phyloP scores from a whole-genome alignment of 306 rosid genomes.

The Medicago arabica region DNA sequence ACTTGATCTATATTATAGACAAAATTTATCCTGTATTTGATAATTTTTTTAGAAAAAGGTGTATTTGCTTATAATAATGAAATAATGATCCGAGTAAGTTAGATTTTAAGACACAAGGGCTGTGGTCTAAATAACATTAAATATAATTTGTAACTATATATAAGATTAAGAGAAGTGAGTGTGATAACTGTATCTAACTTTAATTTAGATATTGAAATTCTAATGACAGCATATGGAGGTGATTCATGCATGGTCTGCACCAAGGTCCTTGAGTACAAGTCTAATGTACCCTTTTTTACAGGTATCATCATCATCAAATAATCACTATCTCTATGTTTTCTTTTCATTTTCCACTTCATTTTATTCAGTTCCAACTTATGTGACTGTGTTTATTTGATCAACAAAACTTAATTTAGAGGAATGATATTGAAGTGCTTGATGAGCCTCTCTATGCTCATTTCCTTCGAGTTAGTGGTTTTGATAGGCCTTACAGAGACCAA shows the following conservation, averaged over 20 bases:
- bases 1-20: no score
- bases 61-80: no score
- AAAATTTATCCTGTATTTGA: no score
- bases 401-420: constrained; percentile 52
- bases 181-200: no score
- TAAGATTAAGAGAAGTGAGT: no score
- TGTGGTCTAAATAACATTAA: no score
- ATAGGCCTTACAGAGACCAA: constrained; percentile 77
- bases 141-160: no score
- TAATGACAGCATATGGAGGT: constrained; percentile 46
- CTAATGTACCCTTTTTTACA: constrained; percentile 86
- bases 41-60: no score
- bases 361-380: not conserved
- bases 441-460: constrained; percentile 84
- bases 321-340: not conserved
- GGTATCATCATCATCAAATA: constrained; percentile 40
- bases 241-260: constrained; percentile 85
- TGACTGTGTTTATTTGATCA: constrained; percentile 7
- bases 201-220: not conserved
- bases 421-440: constrained; percentile 79
- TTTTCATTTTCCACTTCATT: not conserved
- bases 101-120: no score
- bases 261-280: constrained; percentile 73
- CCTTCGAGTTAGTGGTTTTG: constrained; percentile 59
- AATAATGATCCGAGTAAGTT: no score